A percentile compares a stretch with the other conserved stretches of the same genome.
Evolutionary conservation across 176 grass and related monocot species (phyloP).

Genomic region (Dendrocalamus sinicus): DNA sequence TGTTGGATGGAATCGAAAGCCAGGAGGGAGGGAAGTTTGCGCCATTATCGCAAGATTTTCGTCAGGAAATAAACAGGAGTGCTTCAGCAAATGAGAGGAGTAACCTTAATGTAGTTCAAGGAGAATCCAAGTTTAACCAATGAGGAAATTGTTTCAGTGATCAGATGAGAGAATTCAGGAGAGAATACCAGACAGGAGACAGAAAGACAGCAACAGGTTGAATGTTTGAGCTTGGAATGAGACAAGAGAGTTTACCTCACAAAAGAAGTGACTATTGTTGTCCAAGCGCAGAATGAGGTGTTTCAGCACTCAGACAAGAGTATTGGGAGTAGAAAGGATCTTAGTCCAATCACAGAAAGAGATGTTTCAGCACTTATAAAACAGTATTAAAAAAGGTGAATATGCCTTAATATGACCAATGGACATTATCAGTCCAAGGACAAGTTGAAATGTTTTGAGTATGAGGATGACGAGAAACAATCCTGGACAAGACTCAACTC

Average conservation of each 20-base stretch:
- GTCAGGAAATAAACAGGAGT: constrained; percentile 27
- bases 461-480: constrained; percentile 6
- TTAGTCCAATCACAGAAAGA: neutral
- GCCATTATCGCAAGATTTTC: constrained; percentile 56
- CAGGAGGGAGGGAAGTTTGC: constrained; percentile 69
- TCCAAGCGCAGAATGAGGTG: neutral
- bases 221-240: constrained; percentile 14
- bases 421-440: constrained; percentile 26
- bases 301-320: neutral
- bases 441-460: constrained; percentile 14
- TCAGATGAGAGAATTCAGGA: neutral
- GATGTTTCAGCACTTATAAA: neutral
- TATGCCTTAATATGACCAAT: constrained; percentile 26
- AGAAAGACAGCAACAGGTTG: neutral
- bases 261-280: neutral
- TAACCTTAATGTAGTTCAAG: constrained; percentile 2
- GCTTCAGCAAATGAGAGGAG: constrained; percentile 1
- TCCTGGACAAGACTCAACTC: constrained; percentile 67
- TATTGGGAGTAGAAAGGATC: neutral
- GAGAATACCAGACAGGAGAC: neutral
- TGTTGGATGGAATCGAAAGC: constrained; percentile 93
- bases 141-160: constrained; percentile 15
- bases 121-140: constrained; percentile 5
- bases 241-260: constrained; percentile 18
- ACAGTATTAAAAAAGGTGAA: neutral